Conservation (phyloP, 1,284 basidiomycete species). For the Marasmius tenuissimus region DNA sequence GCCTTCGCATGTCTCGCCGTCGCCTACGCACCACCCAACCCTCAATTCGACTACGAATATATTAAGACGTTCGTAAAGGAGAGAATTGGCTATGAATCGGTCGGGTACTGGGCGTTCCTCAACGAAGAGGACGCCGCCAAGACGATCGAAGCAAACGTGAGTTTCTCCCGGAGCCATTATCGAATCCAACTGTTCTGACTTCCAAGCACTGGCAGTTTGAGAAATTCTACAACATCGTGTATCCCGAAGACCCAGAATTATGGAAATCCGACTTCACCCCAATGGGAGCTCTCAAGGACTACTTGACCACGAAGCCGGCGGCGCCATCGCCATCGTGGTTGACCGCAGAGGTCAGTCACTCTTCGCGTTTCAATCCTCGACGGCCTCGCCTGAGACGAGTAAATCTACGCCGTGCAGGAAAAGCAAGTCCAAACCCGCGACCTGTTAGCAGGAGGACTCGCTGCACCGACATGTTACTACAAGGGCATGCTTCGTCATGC, state of each 20-base stretch:
- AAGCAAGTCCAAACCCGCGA: neutral
- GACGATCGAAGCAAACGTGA: conserved; percentile 30
- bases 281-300: neutral
- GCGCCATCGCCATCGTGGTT: neutral
- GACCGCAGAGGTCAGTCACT: neutral
- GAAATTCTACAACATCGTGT: conserved; percentile 17
- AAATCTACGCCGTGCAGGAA: too few species aligned
- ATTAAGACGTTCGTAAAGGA: conserved; percentile 17
- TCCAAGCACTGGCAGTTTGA: conserved; percentile 14
- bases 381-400: too few species aligned
- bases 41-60: conserved; percentile 15
- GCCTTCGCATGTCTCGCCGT: conserved; percentile 43
- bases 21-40: conserved; percentile 33
- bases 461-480: conserved; percentile 3
- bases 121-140: conserved; percentile 25
- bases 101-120: conserved; percentile 39
- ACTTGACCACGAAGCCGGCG: neutral
- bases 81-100: conserved; percentile 28
- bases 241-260: neutral
- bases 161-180: neutral
- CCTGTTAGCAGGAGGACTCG: conserved; percentile 19
- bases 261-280: conserved; percentile 1
- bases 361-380: too few species aligned
- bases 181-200: too few species aligned
- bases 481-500: neutral